These are phyloP conservation scores for Pythium insidiosum DNA, from an alignment of 352 stramenopile species.

Conservation along the genomic window DNA sequence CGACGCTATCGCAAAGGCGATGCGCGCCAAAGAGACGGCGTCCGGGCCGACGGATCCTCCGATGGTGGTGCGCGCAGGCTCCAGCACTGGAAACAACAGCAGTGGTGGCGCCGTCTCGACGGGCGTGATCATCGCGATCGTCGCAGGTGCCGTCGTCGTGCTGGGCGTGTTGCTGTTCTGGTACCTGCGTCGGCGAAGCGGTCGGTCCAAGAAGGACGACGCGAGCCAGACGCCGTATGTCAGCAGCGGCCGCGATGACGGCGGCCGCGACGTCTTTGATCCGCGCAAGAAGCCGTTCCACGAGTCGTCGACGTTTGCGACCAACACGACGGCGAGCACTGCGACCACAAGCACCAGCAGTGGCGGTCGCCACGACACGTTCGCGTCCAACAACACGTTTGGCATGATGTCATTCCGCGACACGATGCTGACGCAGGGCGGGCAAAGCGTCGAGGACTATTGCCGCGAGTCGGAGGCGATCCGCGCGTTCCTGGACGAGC, in stretches of 20 bases:
- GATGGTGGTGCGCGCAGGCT: constrained; percentile 1
- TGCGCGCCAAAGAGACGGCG: constrained; percentile 8
- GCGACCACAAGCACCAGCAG: neutral
- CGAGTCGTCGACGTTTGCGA: constrained; percentile 1
- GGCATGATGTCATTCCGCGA: neutral
- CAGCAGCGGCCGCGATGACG: neutral
- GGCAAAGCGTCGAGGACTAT: constrained; percentile 47
- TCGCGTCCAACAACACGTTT: neutral
- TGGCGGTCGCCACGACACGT: neutral
- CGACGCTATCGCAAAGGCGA: constrained; percentile 5
- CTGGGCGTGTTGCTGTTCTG: constrained; percentile 7
- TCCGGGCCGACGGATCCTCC: neutral
- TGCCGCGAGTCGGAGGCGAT: constrained; percentile 52
- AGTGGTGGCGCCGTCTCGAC: constrained; percentile 15
- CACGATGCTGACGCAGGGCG: neutral
- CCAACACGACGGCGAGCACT: neutral
- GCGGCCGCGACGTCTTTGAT: too few species aligned
- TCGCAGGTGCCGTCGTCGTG: constrained; percentile 8
- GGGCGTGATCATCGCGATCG: constrained; percentile 14
- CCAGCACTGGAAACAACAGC: constrained; percentile 8
- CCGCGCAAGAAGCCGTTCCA: too few species aligned
- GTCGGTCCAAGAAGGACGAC: neutral
- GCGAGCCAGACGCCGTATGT: neutral
- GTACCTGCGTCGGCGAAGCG: constrained; percentile 9
- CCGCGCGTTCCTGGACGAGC: constrained; percentile 40